Evolutionary conservation across 768 basidiomycete genomes (phyloP).

Genomic region (Macrocybe gigantea): DNA sequence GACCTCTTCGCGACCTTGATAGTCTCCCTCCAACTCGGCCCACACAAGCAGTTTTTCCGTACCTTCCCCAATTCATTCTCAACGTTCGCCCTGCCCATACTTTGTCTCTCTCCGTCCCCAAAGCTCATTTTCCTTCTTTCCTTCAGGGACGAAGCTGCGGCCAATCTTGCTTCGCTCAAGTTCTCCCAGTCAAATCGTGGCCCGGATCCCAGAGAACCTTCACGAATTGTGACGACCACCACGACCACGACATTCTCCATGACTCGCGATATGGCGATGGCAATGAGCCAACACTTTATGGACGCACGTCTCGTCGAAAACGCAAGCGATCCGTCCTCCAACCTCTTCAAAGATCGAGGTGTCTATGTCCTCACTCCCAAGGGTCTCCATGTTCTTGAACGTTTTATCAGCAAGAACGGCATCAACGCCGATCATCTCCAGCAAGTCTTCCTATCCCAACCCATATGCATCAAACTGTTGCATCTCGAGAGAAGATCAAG

Average conservation of each 20-base stretch:
- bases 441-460: constrained; percentile 83
- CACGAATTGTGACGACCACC: constrained; percentile 97
- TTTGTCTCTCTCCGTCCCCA: constrained; percentile 8
- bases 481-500: constrained; percentile 89
- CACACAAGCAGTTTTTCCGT: constrained; percentile 95
- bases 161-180: constrained; percentile 90
- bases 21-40: constrained; percentile 83
- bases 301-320: constrained; percentile 97
- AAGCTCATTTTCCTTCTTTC: constrained; percentile 8
- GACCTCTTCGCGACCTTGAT: constrained; percentile 97
- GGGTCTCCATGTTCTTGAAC: constrained; percentile 95
- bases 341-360: constrained; percentile 96
- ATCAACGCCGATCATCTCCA: constrained; percentile 93
- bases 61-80: constrained; percentile 93
- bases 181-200: constrained; percentile 99
- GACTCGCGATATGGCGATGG: constrained; percentile 99
- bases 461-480: constrained; percentile 95
- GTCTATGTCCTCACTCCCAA: constrained; percentile 95
- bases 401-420: constrained; percentile 99
- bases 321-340: constrained; percentile 82
- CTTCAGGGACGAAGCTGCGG: constrained; percentile 88
- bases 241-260: constrained; percentile 99
- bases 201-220: constrained; percentile 96
- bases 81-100: constrained; percentile 55
- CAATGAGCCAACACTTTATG: constrained; percentile 99